phyloP scores from a whole-genome alignment of 352 stramenopile genomes.

The Sclerospora graminicola region DNA sequence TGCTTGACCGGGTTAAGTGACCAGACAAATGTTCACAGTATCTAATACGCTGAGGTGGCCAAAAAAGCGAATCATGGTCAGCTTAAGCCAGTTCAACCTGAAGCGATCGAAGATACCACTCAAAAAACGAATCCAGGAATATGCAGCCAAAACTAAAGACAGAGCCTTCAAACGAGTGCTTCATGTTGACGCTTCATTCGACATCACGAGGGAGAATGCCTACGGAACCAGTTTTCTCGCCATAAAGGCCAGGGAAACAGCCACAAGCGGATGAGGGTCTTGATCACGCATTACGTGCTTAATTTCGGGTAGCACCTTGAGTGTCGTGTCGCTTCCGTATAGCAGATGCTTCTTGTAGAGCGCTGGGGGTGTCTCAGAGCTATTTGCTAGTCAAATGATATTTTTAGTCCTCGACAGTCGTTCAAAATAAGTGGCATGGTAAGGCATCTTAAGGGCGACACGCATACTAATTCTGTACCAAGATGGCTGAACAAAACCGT shows the following conservation, averaged over 20 bases:
- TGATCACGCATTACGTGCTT: slow-evolving; percentile 78
- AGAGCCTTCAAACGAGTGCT: slow-evolving; percentile 53
- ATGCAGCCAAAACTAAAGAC: slow-evolving; percentile 57
- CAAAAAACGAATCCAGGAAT: slow-evolving; percentile 70
- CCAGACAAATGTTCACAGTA: slow-evolving; percentile 47
- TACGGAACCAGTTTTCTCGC: slow-evolving; percentile 50
- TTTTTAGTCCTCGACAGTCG: too few species aligned
- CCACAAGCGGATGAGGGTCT: slow-evolving; percentile 49
- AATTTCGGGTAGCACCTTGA: slow-evolving; percentile 80
- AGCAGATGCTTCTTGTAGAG: slow-evolving; percentile 83
- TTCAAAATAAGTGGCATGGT: too few species aligned
- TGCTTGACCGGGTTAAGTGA: slow-evolving; percentile 71
- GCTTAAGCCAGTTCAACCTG: slow-evolving; percentile 77
- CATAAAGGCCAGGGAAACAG: slow-evolving; percentile 63
- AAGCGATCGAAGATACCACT: slow-evolving; percentile 71
- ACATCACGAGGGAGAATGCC: slow-evolving; percentile 48
- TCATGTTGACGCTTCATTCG: slow-evolving; percentile 53
- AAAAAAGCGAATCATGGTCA: slow-evolving; percentile 83
- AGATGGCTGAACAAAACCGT: too few species aligned
- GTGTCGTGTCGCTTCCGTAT: slow-evolving; percentile 81
- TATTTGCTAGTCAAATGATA: too few species aligned
- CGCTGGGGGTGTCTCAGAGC: slow-evolving; percentile 49
- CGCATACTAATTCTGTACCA: too few species aligned
- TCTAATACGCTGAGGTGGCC: slow-evolving; percentile 59
- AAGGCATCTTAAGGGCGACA: too few species aligned